phyloP scores from a whole-genome alignment of 2,329 filamentous ascomycete species.

The Pseudogymnoascus sp. region DNA sequence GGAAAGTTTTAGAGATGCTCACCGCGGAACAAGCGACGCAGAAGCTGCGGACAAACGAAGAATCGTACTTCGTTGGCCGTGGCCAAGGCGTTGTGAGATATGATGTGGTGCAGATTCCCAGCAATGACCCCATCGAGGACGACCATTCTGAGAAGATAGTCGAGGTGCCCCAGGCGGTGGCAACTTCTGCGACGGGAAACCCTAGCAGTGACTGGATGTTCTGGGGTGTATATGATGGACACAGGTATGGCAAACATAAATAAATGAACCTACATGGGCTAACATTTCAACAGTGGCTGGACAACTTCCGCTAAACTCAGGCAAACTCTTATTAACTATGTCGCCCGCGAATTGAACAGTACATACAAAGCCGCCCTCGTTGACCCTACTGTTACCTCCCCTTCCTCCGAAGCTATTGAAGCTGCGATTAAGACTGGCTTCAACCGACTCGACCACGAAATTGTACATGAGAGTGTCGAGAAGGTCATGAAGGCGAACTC shows the following conservation, averaged over 20 bases:
- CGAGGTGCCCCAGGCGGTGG: constrained; percentile 62
- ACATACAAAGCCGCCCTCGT: constrained; percentile 72
- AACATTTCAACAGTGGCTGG: constrained; percentile 62
- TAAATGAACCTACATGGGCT: constrained; percentile 14
- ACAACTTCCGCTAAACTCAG: constrained; percentile 94
- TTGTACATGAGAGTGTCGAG: constrained; percentile 84
- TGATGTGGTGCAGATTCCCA: constrained; percentile 87
- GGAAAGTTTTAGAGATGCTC: constrained; percentile 89
- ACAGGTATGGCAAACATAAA: constrained; percentile 57
- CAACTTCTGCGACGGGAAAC: constrained; percentile 34
- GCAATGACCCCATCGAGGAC: constrained; percentile 96
- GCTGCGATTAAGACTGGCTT: constrained; percentile 90
- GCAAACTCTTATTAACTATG: constrained; percentile 84
- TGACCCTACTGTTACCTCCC: constrained; percentile 49
- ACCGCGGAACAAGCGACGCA: constrained; percentile 88
- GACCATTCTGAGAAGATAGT: constrained; percentile 98
- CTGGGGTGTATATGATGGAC: constrained; percentile 97
- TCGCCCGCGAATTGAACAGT: constrained; percentile 83
- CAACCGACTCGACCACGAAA: constrained; percentile 81
- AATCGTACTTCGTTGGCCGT: constrained; percentile 83
- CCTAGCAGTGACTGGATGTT: constrained; percentile 93
- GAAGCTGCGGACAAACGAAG: constrained; percentile 80
- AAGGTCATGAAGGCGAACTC: constrained; percentile 85
- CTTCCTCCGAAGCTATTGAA: constrained; percentile 74
- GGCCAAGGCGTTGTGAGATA: constrained; percentile 90